These are phyloP conservation scores for Urochloa ruziziensis DNA, from an alignment of 176 grass and related monocot species.

Conservation along the genomic window DNA sequence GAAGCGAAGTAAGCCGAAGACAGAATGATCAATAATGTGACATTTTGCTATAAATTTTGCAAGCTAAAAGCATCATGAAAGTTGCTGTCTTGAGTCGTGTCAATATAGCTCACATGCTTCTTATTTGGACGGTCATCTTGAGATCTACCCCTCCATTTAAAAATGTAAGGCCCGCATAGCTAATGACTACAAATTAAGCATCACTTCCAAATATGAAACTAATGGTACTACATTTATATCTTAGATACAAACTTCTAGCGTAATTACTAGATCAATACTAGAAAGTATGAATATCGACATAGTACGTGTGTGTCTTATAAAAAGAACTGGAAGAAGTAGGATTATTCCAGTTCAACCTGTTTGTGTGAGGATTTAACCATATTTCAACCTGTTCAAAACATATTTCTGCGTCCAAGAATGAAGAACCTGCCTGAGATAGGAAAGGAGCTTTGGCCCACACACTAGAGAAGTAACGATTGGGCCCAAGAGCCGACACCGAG, in stretches of 20 bases:
- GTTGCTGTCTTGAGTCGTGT: neutral
- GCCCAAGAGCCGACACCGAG: conserved; percentile 13
- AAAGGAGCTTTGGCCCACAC: neutral
- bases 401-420: no score
- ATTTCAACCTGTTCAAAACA: no score
- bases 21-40: neutral
- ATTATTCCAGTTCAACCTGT: no score
- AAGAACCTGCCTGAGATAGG: no score
- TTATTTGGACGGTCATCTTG: neutral
- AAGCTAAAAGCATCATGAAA: neutral
- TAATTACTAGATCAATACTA: no score
- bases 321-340: neutral
- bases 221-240: no score
- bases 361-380: neutral
- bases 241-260: no score
- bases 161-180: neutral
- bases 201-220: neutral
- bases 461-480: neutral
- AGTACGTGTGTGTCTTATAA: neutral
- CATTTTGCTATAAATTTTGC: neutral
- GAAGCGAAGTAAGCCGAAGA: neutral
- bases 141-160: neutral
- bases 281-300: no score
- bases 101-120: neutral
- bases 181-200: neutral